Conservation (phyloP, 345 rosid species). For the Aquilaria malaccensis region DNA sequence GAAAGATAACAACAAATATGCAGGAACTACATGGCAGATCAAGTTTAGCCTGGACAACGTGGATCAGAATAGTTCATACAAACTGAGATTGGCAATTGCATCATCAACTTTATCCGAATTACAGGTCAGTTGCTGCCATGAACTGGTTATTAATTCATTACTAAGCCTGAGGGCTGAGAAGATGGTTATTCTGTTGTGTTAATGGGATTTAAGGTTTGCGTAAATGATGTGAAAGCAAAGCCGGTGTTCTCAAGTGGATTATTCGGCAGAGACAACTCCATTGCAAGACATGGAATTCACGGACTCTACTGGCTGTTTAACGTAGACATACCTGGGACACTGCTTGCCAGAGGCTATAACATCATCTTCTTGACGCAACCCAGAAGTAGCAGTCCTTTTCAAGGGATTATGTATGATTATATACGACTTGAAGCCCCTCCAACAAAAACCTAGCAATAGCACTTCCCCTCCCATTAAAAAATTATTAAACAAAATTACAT, state of each 20-base stretch:
- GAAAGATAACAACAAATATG: constrained; percentile 33
- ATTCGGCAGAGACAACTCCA: constrained; percentile 77
- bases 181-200: too few species aligned
- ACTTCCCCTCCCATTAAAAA: too few species aligned
- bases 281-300: constrained; percentile 87
- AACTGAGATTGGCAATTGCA: constrained; percentile 62
- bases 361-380: constrained; percentile 54
- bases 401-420: constrained; percentile 84
- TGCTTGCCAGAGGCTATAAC: constrained; percentile 53
- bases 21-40: constrained; percentile 72
- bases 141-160: background rate
- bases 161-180: too few species aligned
- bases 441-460: too few species aligned
- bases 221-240: constrained; percentile 40
- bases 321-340: constrained; percentile 41
- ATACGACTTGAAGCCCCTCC: constrained; percentile 67
- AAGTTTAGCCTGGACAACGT: constrained; percentile 40
- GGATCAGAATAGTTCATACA: constrained; percentile 32
- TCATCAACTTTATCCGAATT: constrained; percentile 64
- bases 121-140: constrained; percentile 34
- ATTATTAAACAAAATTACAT: too few species aligned
- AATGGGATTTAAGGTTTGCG: constrained; percentile 34
- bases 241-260: constrained; percentile 58
- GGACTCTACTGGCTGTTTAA: constrained; percentile 75
- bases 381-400: constrained; percentile 46